Base-by-base conservation (phyloP, 1,139 yeast genomes). In the Candida glucosophila region DNA sequence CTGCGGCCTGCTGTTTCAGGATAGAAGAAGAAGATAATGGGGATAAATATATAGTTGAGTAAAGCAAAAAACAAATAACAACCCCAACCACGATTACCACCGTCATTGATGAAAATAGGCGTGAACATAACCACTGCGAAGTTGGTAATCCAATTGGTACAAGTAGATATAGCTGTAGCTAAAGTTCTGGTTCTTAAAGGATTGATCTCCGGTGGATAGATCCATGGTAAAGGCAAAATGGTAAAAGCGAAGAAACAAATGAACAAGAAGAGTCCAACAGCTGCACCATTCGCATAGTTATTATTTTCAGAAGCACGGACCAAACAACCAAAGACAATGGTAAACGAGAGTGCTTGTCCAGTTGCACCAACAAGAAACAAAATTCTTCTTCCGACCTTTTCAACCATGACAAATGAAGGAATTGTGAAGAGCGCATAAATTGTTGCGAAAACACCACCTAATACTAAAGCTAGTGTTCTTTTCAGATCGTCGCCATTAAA, bases 371-470 rank as follows among this genome's bases (percentile, higher is more conserved):
- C 49, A 35, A 67, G 52, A 43, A 69, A 58, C 44, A 69, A 55
- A 30, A 62, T 73, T 64, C 93, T 74, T 48, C 85, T 78, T 42
- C 77, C 77, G 21, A 78, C 50, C 26, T 66, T 61, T 43, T 81
- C 90, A 44, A 77, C 62, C 39, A 73, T 47, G 52, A 72, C 73
- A 50, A 72, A 72, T 3, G 82, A 71, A 24, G 80, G 78, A 38
- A 73, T 59, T 19, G 85, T 73, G 28, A 73, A 63, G 14, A 77
- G 37, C 10, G 79, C 72, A 39, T 78, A 79, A 28, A 73, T 58
- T 25, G 77, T 72, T 11, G 78, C 61, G 39, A 72, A 70, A 20
- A 74, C 75, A 56, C 81, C 81, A 40, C 79, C 80, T 44, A 75
- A 53, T 35, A 74, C 58, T 47, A 73, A 59, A 40, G 73, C 63